Percentiles rank a stretch among this genome's conserved stretches.
Evolutionary conservation across 345 rosid genomes (phyloP).

Genomic region (Populus euphratica): DNA sequence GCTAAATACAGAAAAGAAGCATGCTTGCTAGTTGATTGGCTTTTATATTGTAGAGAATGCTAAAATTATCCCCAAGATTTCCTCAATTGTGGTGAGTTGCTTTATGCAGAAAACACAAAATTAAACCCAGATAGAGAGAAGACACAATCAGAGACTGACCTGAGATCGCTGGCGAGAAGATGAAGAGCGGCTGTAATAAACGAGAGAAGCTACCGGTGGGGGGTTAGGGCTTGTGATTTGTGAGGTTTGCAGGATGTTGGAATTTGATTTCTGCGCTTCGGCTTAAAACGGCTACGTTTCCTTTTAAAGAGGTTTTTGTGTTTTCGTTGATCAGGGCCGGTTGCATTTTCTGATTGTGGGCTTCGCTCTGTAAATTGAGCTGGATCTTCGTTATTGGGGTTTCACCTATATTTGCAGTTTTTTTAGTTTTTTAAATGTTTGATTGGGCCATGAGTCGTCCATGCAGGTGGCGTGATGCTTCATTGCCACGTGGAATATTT

Average conservation of each 20-base stretch:
- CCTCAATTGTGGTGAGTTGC: not conserved
- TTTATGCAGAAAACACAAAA: not conserved
- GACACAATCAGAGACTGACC: not conserved
- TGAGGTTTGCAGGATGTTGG: not conserved
- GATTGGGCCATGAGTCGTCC: too few species aligned
- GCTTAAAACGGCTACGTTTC: not conserved
- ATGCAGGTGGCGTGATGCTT: too few species aligned
- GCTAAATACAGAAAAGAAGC: not conserved
- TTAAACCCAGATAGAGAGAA: not conserved
- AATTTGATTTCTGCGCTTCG: not conserved
- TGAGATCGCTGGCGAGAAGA: not conserved
- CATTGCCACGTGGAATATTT: too few species aligned
- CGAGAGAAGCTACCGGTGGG: not conserved
- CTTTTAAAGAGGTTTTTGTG: not conserved
- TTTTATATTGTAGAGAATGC: not conserved
- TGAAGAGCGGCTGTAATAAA: not conserved
- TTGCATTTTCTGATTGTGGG: not conserved
- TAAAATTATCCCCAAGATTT: not conserved
- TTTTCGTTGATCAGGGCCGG: not conserved
- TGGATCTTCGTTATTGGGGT: not conserved
- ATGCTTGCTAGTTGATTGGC: not conserved
- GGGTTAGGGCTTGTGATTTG: not conserved
- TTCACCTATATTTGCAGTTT: too few species aligned
- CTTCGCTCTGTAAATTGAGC: not conserved
- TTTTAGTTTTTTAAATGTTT: too few species aligned